Evolutionary conservation across 2,329 filamentous ascomycete species (phyloP).

Genomic region (Exutisphaerella laricina): DNA sequence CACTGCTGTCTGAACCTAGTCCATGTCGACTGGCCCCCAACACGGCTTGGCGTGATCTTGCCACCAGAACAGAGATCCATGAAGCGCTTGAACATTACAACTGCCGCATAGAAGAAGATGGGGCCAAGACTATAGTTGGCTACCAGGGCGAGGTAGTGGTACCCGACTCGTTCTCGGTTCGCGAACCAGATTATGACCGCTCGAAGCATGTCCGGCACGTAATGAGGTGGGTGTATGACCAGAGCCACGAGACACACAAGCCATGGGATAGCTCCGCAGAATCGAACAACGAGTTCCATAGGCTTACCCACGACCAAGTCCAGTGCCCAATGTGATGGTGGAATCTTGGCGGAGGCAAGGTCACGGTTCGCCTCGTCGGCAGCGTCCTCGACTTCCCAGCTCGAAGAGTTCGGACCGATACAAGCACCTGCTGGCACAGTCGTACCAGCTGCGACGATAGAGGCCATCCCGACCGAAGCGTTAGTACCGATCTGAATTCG

Average conservation of each 20-base stretch:
- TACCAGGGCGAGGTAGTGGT: constrained; percentile 47
- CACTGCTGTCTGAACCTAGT: constrained; percentile 44
- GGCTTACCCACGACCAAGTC: constrained; percentile 42
- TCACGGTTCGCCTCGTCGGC: constrained; percentile 45
- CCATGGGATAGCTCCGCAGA: constrained; percentile 44
- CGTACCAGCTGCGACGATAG: constrained; percentile 49
- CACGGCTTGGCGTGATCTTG: constrained; percentile 33
- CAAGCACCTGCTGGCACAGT: constrained; percentile 46
- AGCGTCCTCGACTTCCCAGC: constrained; percentile 49
- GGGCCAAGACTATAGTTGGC: constrained; percentile 41
- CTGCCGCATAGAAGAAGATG: constrained; percentile 42
- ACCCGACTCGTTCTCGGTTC: constrained; percentile 42
- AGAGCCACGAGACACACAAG: constrained; percentile 41
- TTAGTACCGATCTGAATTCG: constrained; percentile 47
- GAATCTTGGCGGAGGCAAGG: constrained; percentile 36
- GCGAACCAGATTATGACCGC: constrained; percentile 49
- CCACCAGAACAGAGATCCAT: constrained; percentile 34
- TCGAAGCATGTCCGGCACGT: constrained; percentile 35
- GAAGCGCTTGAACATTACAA: constrained; percentile 38
- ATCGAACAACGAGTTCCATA: constrained; percentile 37
- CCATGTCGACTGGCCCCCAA: constrained; percentile 33
- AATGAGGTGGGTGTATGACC: constrained; percentile 37
- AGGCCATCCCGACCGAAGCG: constrained; percentile 44
- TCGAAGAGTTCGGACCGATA: constrained; percentile 54
- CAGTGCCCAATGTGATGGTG: constrained; percentile 44